Base-by-base conservation (phyloP, 768 basidiomycete species). In the Leucogyrophana mollusca region DNA sequence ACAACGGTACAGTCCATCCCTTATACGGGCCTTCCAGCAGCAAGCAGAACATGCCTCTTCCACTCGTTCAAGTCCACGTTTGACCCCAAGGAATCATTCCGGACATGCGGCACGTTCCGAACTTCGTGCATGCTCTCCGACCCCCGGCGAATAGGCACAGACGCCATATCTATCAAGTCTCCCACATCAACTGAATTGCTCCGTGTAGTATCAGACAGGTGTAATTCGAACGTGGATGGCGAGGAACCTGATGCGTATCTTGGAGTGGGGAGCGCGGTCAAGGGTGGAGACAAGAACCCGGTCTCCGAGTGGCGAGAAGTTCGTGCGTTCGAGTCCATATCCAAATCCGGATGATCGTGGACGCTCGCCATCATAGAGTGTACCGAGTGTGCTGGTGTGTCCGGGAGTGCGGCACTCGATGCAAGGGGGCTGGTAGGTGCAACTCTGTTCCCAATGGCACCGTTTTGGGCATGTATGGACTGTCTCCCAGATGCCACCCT, bases 21-120 rank as follows among this genome's bases (percentile, higher is more conserved):
- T 37, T n/a, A 37, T n/a, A 37, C 16, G 9, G 35, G 7, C 20
- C 35, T 50, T 9, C 53, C 53, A 17, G 53, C 53, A 25, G 53
- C 53, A 25, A 10, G 42, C 32, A 54, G 24, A 17, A 54, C 53
- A 25, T 52, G 53, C 30, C 27, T 54, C 35, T 38, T 47, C 53
- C 53, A 54, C 38, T 45, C 50, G 13, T 54, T 25, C 39, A 48
- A 40, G 39, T 54, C 42, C n/a, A 54, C 39, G 35, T 16, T 51
- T 16, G 52, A 51, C 20, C 1, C 32, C 3, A 34, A 22, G 10
- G 53, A 54, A 16, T 54, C 50, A 22, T 24, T 38, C 22, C 53
- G 53, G 25, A 35, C 25, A 16, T 50, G 51, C 7, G 30, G 22
- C 13, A 6, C 13, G 27, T 13, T 13, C 13, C 27, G 6, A 30